Evolutionary conservation across 208 protist genomes (phyloP).

Genomic region (Leishmania mexicana): DNA sequence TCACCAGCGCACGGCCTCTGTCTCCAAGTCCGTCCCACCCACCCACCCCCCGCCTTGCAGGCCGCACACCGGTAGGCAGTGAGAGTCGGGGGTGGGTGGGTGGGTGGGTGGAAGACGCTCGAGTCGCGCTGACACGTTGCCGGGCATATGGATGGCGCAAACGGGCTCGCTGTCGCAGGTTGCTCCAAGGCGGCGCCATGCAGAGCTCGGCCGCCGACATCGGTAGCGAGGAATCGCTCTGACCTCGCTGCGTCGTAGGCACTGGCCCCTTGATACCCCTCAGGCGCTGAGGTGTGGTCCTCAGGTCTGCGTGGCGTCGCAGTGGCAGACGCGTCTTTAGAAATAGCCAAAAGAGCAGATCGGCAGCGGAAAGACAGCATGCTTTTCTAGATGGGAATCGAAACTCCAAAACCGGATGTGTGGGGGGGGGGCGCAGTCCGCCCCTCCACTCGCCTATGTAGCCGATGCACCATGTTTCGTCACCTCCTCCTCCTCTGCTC

Average conservation of each 20-base stretch:
- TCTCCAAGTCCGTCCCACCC: no score
- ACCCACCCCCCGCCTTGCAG: no score
- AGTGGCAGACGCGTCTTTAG: not conserved
- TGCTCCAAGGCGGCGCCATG: not conserved
- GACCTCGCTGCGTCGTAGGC: not conserved
- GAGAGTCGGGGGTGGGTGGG: no score
- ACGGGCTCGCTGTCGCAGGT: not conserved
- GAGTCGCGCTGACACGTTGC: not conserved
- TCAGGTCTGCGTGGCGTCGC: not conserved
- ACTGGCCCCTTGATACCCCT: not conserved
- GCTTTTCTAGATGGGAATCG: not conserved
- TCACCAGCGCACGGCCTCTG: no score
- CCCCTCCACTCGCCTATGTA: not conserved
- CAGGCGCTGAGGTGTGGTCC: not conserved
- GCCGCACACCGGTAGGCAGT: no score
- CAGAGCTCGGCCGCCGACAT: not conserved
- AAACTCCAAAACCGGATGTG: not conserved
- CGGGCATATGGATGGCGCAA: not conserved
- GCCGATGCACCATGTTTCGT: not conserved
- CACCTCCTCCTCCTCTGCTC: not conserved
- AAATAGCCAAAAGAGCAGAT: not conserved
- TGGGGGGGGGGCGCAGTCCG: not conserved
- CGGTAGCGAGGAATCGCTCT: not conserved
- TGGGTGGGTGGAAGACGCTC: no score
- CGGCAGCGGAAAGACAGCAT: not conserved